These are phyloP conservation scores for Globisporangium megalacanthum DNA, from an alignment of 352 stramenopile genomes.

Conservation along the genomic window DNA sequence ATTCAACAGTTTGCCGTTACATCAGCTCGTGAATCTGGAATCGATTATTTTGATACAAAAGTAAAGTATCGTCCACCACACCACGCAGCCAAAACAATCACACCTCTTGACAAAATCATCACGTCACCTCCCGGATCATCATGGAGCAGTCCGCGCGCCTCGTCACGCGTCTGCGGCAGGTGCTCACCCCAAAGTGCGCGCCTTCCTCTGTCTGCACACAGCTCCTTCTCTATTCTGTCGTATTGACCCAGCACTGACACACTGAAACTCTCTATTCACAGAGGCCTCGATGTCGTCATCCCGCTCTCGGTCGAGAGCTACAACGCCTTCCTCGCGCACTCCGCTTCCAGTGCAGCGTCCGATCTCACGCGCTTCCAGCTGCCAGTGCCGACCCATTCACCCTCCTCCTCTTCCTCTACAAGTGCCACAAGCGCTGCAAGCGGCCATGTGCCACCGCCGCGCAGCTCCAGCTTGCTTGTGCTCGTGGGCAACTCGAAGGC, in stretches of 20 bases:
- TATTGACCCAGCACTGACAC: no score
- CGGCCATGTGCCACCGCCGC: neutral
- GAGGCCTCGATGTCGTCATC: constrained; percentile 63
- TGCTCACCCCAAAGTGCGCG: constrained; percentile 17
- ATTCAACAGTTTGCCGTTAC: no score
- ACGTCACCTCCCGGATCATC: no score
- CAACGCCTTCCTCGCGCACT: constrained; percentile 40
- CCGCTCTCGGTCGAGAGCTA: constrained; percentile 60
- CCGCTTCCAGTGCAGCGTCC: constrained; percentile 14
- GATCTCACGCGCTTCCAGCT: constrained; percentile 49
- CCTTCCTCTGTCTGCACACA: neutral
- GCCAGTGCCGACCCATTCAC: constrained; percentile 9
- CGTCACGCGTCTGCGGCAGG: constrained; percentile 11
- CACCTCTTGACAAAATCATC: no score
- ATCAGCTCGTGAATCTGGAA: no score
- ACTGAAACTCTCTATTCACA: constrained; percentile 8
- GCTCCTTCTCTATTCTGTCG: neutral
- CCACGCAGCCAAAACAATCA: no score
- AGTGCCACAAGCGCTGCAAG: neutral
- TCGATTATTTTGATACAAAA: no score
- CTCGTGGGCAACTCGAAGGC: constrained; percentile 62
- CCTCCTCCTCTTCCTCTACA: neutral
- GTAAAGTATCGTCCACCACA: no score
- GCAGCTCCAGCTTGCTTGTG: constrained; percentile 45
- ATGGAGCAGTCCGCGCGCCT: constrained; percentile 10